These are phyloP conservation scores for Tolypocladium nubicola DNA, from an alignment of 2,329 filamentous ascomycete genomes.

Conservation along the genomic window DNA sequence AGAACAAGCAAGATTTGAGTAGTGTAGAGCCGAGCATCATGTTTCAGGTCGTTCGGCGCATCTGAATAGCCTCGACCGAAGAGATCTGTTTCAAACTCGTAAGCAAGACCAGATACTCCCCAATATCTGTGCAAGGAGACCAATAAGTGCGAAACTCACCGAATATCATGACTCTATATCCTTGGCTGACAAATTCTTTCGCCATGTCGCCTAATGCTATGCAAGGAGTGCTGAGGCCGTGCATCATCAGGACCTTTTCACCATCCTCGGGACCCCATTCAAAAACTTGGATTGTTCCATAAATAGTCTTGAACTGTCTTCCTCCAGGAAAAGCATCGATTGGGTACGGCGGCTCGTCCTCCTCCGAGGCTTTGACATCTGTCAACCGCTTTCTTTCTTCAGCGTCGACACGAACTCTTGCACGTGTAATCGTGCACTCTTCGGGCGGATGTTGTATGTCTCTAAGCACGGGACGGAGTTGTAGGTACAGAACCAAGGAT, in stretches of 20 bases:
- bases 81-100: constrained; percentile 41
- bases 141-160: constrained; percentile 29
- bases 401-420: no score
- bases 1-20: constrained; percentile 55
- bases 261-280: constrained; percentile 70
- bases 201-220: constrained; percentile 58
- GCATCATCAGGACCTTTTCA: constrained; percentile 62
- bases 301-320: constrained; percentile 59
- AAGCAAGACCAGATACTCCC: no score
- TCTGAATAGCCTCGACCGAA: constrained; percentile 73
- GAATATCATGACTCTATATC: constrained; percentile 71
- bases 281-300: constrained; percentile 62
- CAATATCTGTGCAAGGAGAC: constrained; percentile 9
- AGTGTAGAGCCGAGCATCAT: constrained; percentile 54
- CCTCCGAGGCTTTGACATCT: constrained; percentile 1
- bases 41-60: constrained; percentile 44
- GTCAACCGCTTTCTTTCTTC: no score
- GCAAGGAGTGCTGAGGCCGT: constrained; percentile 73
- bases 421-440: no score
- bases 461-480: constrained; percentile 12
- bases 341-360: constrained; percentile 46
- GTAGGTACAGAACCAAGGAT: constrained; percentile 26
- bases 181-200: constrained; percentile 49
- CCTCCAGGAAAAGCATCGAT: constrained; percentile 58
- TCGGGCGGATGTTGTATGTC: neutral